Conservation (phyloP, 1,284 basidiomycete genomes). For the Butyriboletus appendiculatus region DNA sequence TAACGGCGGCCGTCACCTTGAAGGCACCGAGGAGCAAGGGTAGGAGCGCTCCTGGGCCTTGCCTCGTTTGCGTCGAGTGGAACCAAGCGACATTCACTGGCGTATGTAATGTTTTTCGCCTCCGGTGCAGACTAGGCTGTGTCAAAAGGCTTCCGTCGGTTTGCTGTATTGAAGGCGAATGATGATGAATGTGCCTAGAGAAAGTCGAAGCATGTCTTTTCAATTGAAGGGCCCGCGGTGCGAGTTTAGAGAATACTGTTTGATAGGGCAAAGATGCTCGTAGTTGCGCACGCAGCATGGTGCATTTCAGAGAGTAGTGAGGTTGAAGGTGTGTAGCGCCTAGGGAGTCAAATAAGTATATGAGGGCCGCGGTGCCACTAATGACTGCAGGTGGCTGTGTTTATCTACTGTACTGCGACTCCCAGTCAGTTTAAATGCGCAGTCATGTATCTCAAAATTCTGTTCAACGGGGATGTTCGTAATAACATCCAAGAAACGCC, state of each 20-base stretch:
- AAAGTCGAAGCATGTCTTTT: not conserved
- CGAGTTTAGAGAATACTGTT: not conserved
- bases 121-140: constrained; percentile 2
- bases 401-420: too few species aligned
- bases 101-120: not conserved
- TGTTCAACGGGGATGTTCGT: not conserved
- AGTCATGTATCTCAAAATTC: not conserved
- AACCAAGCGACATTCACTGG: constrained; percentile 30
- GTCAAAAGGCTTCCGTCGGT: constrained; percentile 4
- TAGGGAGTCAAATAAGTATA: not conserved
- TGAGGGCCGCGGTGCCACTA: constrained; percentile 1
- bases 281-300: constrained; percentile 27
- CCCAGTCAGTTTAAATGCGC: not conserved
- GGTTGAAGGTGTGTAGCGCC: constrained; percentile 2
- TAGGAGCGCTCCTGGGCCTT: constrained; percentile 30
- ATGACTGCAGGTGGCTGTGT: constrained; percentile 11
- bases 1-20: constrained; percentile 41
- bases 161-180: constrained; percentile 1
- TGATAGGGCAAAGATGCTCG: constrained; percentile 8
- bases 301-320: constrained; percentile 18
- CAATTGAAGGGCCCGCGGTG: not conserved
- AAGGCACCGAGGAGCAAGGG: constrained; percentile 44
- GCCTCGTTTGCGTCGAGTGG: constrained; percentile 43
- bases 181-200: not conserved
- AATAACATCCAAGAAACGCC: not conserved